Evolutionary conservation across 2,329 filamentous ascomycete species (phyloP).

Genomic region (Colletotrichum cuscutae): DNA sequence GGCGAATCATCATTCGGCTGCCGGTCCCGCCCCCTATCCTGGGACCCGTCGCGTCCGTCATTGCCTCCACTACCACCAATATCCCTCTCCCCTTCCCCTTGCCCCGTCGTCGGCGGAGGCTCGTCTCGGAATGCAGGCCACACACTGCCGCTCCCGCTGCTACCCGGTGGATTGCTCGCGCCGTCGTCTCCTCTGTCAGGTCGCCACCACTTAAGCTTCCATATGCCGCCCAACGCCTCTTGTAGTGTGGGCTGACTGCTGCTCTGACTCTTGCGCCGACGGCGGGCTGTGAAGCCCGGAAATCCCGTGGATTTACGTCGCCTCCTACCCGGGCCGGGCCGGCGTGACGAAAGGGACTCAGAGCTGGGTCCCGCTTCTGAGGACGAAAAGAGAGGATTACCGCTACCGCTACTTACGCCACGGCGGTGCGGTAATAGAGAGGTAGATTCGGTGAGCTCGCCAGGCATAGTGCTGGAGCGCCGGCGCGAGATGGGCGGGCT

Average conservation of each 20-base stretch:
- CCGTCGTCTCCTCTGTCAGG: slow-evolving; percentile 30
- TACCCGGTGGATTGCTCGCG: slow-evolving; percentile 32
- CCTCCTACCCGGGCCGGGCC: slow-evolving; percentile 48
- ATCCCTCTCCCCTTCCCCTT: neutral
- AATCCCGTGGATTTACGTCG: slow-evolving; percentile 71
- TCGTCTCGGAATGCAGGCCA: slow-evolving; percentile 29
- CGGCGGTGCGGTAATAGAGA: slow-evolving; percentile 47
- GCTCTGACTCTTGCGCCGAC: slow-evolving; percentile 50
- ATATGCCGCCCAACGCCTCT: slow-evolving; percentile 62
- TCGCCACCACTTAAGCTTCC: slow-evolving; percentile 67
- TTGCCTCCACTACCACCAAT: slow-evolving; percentile 5
- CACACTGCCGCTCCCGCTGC: slow-evolving; percentile 26
- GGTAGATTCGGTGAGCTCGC: slow-evolving; percentile 48
- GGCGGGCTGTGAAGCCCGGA: slow-evolving; percentile 67
- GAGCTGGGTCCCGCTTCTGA: slow-evolving; percentile 37
- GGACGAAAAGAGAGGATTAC: slow-evolving; percentile 34
- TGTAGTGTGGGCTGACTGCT: slow-evolving; percentile 54
- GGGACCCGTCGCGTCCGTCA: slow-evolving; percentile 11
- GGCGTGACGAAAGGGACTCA: slow-evolving; percentile 32
- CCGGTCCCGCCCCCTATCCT: slow-evolving; percentile 15
- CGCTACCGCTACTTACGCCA: slow-evolving; percentile 37
- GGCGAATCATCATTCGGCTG: slow-evolving; percentile 40
- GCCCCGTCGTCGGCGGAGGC: neutral
- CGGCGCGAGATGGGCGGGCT: slow-evolving; percentile 52
- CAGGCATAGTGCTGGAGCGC: slow-evolving; percentile 62